A percentile compares a stretch with the other conserved stretches of the same genome.
Evolutionary conservation across 371 early-diverging fungal genomes (phyloP).

Genomic region (Mortierella sp.): DNA sequence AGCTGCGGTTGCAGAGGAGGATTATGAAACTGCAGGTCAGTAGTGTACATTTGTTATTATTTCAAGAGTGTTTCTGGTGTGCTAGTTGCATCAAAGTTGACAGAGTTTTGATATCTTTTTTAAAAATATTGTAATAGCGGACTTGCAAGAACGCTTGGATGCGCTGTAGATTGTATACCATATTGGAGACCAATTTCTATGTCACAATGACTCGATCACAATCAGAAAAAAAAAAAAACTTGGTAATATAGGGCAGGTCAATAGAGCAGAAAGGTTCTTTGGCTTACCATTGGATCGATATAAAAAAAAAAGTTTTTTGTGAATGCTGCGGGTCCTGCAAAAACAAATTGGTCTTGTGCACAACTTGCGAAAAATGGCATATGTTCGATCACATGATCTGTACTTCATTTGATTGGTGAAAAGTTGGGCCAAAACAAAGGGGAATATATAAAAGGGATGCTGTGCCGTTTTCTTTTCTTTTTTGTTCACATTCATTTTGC

Average conservation of each 20-base stretch:
- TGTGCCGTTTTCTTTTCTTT: constrained; percentile 1
- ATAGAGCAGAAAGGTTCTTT: too few relatives aligned
- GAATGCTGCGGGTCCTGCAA: not conserved
- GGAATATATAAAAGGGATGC: constrained; percentile 16
- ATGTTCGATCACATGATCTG: constrained; percentile 4
- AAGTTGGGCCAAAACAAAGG: not conserved
- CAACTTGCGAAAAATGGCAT: not conserved
- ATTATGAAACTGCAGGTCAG: constrained; percentile 49
- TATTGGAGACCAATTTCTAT: not conserved
- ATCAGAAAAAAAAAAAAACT: not conserved
- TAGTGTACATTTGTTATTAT: not conserved
- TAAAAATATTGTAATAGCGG: constrained; percentile 14
- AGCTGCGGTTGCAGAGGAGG: constrained; percentile 49
- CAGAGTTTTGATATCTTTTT: too few relatives aligned
- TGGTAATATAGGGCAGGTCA: not conserved
- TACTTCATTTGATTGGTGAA: not conserved
- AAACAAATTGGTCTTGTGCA: not conserved
- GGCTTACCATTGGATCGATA: not conserved
- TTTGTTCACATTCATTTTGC: not conserved
- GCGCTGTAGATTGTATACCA: constrained; percentile 3
- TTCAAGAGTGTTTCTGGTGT: too few relatives aligned
- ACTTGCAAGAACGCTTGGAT: constrained; percentile 34
- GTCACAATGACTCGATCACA: not conserved
- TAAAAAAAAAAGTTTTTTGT: not conserved
- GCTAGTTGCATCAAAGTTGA: too few relatives aligned